Percentiles rank a stretch among this genome's conserved stretches.
Conservation (phyloP, 2,329 filamentous ascomycete species). For the Sporothrix sp. region DNA sequence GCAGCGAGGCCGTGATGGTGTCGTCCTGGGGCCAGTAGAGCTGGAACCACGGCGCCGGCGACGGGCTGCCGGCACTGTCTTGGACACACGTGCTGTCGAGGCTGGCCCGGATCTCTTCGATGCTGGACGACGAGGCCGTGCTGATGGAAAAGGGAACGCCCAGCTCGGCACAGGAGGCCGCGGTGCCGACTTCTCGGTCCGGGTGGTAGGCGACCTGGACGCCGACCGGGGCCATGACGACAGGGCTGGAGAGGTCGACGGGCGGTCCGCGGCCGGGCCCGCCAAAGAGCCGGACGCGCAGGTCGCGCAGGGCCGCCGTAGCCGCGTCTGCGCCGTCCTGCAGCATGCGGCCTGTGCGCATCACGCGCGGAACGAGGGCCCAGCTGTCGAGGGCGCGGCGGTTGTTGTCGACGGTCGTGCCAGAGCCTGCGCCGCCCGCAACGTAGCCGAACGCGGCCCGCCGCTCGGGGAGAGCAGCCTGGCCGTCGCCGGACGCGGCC, state of each 20-base stretch:
- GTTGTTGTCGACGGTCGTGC: slow-evolving; percentile 51
- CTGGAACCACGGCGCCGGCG: slow-evolving; percentile 49
- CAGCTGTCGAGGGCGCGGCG: slow-evolving; percentile 45
- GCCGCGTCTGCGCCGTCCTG: neutral
- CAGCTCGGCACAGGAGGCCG: slow-evolving; percentile 49
- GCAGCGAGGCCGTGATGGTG: slow-evolving; percentile 54
- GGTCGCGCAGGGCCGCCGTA: slow-evolving; percentile 31
- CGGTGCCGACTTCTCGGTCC: slow-evolving; percentile 54
- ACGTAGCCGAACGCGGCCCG: slow-evolving; percentile 45
- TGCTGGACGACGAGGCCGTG: slow-evolving; percentile 52
- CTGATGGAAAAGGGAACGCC: slow-evolving; percentile 57
- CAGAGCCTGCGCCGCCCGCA: slow-evolving; percentile 51
- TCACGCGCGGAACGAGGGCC: slow-evolving; percentile 43
- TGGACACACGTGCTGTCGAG: slow-evolving; percentile 29
- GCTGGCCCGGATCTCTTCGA: slow-evolving; percentile 56
- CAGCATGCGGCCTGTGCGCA: slow-evolving; percentile 26
- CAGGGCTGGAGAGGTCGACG: slow-evolving; percentile 31
- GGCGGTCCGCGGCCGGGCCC: neutral
- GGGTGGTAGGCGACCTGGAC: slow-evolving; percentile 58
- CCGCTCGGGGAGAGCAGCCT: neutral
- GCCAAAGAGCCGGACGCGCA: slow-evolving; percentile 45
- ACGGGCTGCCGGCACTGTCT: neutral
- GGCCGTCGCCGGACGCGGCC: neutral
- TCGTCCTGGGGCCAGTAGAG: slow-evolving; percentile 62
- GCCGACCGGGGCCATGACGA: slow-evolving; percentile 59